Evolutionary conservation across 495 filamentous ascomycete genomes (phyloP).

Genomic region (Annulohypoxylon nitens): DNA sequence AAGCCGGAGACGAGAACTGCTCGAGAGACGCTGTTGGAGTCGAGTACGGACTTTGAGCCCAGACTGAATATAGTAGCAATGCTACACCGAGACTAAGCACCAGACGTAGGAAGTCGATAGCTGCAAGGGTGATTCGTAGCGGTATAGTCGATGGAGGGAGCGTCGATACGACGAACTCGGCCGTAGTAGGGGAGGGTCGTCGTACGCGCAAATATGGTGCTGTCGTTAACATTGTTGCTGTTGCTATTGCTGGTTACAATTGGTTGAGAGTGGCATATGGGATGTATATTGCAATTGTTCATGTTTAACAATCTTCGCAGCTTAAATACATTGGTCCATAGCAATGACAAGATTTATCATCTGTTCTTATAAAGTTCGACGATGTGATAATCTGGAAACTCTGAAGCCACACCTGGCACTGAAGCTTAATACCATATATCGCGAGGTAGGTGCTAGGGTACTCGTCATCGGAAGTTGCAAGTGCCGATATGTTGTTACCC

Average conservation of each 20-base stretch:
- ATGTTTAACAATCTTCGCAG: neutral
- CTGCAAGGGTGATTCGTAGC: conserved; percentile 65
- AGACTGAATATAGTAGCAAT: conserved; percentile 54
- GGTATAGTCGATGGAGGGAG: conserved; percentile 69
- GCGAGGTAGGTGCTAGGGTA: neutral
- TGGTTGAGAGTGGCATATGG: neutral
- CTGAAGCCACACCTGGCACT: neutral
- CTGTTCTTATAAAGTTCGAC: neutral
- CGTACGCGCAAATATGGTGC: conserved; percentile 70
- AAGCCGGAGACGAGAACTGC: neutral
- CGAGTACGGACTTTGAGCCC: conserved; percentile 43
- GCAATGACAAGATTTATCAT: neutral
- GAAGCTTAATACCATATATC: neutral
- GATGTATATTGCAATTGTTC: neutral
- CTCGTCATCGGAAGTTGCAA: neutral
- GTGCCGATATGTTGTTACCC: conserved; percentile 7
- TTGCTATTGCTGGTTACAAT: neutral
- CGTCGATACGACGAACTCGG: conserved; percentile 87
- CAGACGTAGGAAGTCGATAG: conserved; percentile 64
- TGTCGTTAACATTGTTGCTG: conserved; percentile 63
- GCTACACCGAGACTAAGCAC: conserved; percentile 51
- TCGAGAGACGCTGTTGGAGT: conserved; percentile 17
- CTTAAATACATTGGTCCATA: neutral
- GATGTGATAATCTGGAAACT: neutral
- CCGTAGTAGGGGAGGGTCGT: conserved; percentile 87